phyloP scores from a whole-genome alignment of 1,284 basidiomycete species.

The Ustilago tritici region DNA sequence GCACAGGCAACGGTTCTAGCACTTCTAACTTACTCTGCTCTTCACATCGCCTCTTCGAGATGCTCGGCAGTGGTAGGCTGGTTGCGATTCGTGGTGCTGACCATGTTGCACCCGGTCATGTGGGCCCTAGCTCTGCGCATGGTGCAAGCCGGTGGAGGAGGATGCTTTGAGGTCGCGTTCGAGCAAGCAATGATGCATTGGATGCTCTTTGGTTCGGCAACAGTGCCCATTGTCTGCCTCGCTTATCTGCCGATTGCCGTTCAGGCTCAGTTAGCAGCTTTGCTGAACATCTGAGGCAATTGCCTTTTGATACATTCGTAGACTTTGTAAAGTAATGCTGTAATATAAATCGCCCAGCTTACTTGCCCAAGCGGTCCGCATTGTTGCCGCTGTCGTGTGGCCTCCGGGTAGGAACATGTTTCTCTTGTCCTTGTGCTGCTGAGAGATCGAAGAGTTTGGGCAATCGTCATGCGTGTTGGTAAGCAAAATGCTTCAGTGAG shows the following conservation, averaged over 20 bases:
- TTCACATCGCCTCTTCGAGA: conserved; percentile 17
- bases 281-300: not conserved
- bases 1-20: conserved; percentile 48
- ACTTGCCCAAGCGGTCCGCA: too few relatives aligned
- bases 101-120: conserved; percentile 20
- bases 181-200: conserved; percentile 16
- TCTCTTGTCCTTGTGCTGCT: too few relatives aligned
- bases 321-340: too few relatives aligned
- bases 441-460: too few relatives aligned
- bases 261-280: conserved; percentile 30
- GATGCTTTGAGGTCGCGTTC: not conserved
- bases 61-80: not conserved
- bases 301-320: not conserved
- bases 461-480: too few relatives aligned
- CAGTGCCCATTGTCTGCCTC: conserved; percentile 33
- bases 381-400: too few relatives aligned
- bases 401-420: too few relatives aligned
- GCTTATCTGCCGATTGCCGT: conserved; percentile 39
- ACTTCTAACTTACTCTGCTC: conserved; percentile 17
- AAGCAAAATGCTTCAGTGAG: too few relatives aligned
- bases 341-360: too few relatives aligned
- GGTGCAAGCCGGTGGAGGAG: not conserved
- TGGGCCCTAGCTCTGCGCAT: conserved; percentile 13
- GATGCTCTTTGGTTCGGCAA: conserved; percentile 28
- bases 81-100: not conserved